Base-by-base conservation (phyloP, 2,329 filamentous ascomycete species). In the Colletotrichum sp. region DNA sequence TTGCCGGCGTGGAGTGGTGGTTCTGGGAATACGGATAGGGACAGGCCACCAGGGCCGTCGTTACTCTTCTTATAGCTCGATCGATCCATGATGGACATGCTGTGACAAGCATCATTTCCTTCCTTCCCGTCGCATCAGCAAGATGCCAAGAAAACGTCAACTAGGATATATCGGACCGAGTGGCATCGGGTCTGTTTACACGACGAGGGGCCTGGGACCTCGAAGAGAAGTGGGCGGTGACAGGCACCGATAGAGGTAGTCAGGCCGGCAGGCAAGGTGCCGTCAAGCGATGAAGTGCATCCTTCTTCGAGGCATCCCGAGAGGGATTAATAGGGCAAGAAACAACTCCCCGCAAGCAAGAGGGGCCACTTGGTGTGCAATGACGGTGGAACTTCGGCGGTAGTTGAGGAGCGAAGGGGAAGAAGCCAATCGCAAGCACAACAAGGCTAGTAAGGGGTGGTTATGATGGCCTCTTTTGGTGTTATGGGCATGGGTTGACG, bases 381-480 rank as follows among this genome's bases (percentile, higher is more conserved):
- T 44, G 39, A 28, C 73, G 73, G 73, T 18, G 59, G 22, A 62
- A 75, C 73, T 68, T 67, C 64, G 73, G 69, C 18, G 32, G 34
- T n/a, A 34, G 48, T 8, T 18, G 63, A 26, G 26, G 65, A 65
- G 65, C 30, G 12, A 57, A 22, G 15, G n/a, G 16, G 22, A 44
- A 13, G 36, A 28, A 24, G 34, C 24, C 59, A 68, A 68, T 72
- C 39, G 70, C 48, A 65, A 30, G 44, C 28, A 28, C 24, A 69
- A 67, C 8, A 7, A 28, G 30, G 13, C 64, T 52, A 60, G 60
- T 28, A 39, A 64, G 32, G 48, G 65, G 70, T 76, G 74, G 64
- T 32, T 60, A 74, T 65, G 65, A 76, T 66, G 74, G 18, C 59
- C 48, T 68, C 74, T 76, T 65, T 60, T 55, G 70, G 70, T 63